Percentiles rank a stretch among this genome's conserved stretches.
Conservation (phyloP, 179 eudicot genomes). For the Kewa caespitosa region DNA sequence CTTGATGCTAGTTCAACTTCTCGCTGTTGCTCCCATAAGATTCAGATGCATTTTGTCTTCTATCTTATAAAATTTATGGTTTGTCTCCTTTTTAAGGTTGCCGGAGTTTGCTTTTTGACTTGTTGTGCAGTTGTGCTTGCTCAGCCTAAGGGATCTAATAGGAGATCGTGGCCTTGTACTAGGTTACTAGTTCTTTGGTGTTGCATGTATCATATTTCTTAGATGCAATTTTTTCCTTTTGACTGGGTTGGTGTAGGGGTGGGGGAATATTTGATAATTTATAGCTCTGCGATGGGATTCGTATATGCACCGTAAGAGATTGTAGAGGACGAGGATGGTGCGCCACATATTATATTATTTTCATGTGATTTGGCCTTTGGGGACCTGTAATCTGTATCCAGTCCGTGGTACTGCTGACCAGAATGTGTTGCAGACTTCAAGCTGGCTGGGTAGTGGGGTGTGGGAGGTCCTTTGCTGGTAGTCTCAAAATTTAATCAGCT, state of each 20-base stretch:
- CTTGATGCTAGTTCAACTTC: neutral
- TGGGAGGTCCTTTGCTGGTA: neutral
- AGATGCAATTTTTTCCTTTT: no score
- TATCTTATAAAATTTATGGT: neutral
- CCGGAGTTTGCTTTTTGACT: neutral
- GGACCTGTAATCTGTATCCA: neutral
- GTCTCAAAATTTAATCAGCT: neutral
- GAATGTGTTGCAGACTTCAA: neutral
- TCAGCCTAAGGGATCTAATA: neutral
- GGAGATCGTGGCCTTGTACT: neutral
- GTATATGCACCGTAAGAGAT: neutral
- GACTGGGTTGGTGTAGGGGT: neutral
- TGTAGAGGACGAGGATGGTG: neutral
- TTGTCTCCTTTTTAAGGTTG: neutral
- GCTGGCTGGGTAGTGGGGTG: neutral
- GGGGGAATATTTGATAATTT: neutral
- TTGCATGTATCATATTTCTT: neutral
- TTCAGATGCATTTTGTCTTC: neutral
- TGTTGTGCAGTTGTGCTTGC: constrained; percentile 4
- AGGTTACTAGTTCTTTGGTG: neutral
- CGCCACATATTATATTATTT: neutral
- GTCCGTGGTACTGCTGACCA: neutral
- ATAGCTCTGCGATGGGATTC: neutral
- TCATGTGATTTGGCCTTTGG: neutral
- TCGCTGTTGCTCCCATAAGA: neutral